Conservation (phyloP, 1,284 basidiomycete genomes). For the Papiliotrema fonsecae region DNA sequence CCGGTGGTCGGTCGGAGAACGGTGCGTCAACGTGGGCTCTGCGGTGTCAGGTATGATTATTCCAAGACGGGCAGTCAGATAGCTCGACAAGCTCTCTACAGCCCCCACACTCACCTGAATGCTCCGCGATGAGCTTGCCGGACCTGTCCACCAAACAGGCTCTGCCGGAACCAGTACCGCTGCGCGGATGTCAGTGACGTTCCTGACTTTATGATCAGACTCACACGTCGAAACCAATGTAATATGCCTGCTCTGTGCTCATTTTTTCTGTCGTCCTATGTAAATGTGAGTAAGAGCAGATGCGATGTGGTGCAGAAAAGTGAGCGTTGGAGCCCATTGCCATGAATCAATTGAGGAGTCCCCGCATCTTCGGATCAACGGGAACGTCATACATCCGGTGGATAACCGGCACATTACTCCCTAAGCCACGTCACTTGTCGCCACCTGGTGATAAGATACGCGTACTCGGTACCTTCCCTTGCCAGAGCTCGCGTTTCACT, state of each 20-base stretch:
- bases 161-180: constrained; percentile 88
- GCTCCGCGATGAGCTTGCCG: constrained; percentile 67
- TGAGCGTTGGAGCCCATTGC: too few relatives aligned
- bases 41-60: constrained; percentile 54
- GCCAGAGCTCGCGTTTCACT: too few relatives aligned
- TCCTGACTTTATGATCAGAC: constrained; percentile 13
- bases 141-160: constrained; percentile 73
- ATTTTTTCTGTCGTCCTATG: too few relatives aligned
- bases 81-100: too few relatives aligned
- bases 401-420: too few relatives aligned
- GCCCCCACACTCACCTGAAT: constrained; percentile 40
- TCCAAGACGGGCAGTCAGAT: background rate
- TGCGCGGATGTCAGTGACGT: too few relatives aligned
- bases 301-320: background rate
- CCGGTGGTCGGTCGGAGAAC: constrained; percentile 75
- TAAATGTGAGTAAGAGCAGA: background rate
- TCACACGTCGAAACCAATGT: constrained; percentile 58
- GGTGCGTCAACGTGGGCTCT: constrained; percentile 75
- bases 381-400: too few relatives aligned
- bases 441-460: too few relatives aligned
- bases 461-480: too few relatives aligned
- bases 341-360: too few relatives aligned
- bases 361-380: too few relatives aligned
- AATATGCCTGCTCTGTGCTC: constrained; percentile 43
- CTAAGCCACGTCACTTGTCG: too few relatives aligned